A percentile compares a stretch with the other conserved stretches of the same genome.
phyloP scores from a whole-genome alignment of 2,329 filamentous ascomycete species.

The Xylaria sp. region DNA sequence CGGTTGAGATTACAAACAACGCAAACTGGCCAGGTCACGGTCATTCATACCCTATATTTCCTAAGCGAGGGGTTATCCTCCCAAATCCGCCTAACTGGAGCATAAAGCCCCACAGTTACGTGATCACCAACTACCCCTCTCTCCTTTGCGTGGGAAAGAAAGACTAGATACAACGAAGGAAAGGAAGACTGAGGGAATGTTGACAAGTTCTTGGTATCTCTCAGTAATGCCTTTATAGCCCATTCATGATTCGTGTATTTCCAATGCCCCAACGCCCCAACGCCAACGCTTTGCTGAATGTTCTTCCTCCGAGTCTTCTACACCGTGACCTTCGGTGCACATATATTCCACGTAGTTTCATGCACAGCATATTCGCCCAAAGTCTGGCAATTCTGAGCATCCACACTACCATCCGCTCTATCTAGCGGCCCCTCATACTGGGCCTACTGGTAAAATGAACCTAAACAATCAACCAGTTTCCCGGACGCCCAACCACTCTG shows the following conservation, averaged over 20 bases:
- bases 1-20: background rate
- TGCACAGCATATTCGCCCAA: background rate
- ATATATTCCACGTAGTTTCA: background rate
- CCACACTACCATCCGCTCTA: background rate
- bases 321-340: background rate
- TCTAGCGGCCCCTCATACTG: background rate
- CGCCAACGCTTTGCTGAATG: constrained; percentile 20
- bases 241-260: constrained; percentile 10
- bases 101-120: background rate
- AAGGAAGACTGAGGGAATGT: background rate
- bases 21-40: background rate
- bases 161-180: background rate
- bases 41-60: background rate
- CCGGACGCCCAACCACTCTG: constrained; percentile 12
- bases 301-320: background rate
- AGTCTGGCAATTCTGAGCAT: background rate
- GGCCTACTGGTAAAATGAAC: background rate
- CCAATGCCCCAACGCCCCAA: constrained; percentile 20
- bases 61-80: background rate
- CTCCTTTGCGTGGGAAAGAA: background rate
- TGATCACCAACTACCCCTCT: background rate
- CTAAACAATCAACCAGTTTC: constrained; percentile 9
- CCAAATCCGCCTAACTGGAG: background rate
- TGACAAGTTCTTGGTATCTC: background rate
- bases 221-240: background rate